These are phyloP conservation scores for Termitomyces sp. DNA, from an alignment of 768 basidiomycete species.

Conservation along the genomic window DNA sequence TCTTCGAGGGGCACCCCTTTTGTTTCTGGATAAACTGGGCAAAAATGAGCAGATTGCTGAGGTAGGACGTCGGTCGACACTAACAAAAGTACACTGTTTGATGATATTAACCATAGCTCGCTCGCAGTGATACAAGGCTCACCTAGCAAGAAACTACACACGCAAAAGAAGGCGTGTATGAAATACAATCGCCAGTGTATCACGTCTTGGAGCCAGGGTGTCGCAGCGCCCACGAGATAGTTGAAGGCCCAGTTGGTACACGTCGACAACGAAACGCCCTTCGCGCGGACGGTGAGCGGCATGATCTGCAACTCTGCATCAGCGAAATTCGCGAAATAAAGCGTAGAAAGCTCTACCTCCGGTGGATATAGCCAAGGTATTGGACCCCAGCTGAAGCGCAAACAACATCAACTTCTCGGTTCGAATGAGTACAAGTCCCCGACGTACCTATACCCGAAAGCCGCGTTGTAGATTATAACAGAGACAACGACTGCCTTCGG, in stretches of 20 bases:
- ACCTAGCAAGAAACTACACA: conserved; percentile 79
- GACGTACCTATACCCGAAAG: conserved; percentile 77
- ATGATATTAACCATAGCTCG: neutral
- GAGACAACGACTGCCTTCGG: conserved; percentile 85
- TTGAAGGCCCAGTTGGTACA: conserved; percentile 90
- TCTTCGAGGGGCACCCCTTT: conserved; percentile 86
- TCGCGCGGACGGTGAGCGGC: conserved; percentile 83
- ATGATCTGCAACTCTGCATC: conserved; percentile 55
- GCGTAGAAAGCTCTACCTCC: conserved; percentile 42
- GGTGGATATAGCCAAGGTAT: conserved; percentile 86
- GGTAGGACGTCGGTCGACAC: conserved; percentile 19
- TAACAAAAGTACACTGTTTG: conserved; percentile 67
- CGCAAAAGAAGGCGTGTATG: conserved; percentile 95
- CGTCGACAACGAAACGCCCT: conserved; percentile 91
- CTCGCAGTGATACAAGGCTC: conserved; percentile 1
- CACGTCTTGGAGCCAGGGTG: conserved; percentile 82
- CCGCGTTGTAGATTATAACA: conserved; percentile 89
- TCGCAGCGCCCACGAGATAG: conserved; percentile 83
- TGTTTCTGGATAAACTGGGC: conserved; percentile 77
- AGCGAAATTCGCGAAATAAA: neutral
- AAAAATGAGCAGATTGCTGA: neutral
- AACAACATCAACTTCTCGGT: neutral
- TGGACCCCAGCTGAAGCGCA: conserved; percentile 64
- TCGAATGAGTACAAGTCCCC: neutral
- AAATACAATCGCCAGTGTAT: conserved; percentile 92